A percentile compares a stretch with the other conserved stretches of the same genome.
These are phyloP conservation scores for Prunus salicina DNA, from an alignment of 306 rosid species.

Conservation along the genomic window DNA sequence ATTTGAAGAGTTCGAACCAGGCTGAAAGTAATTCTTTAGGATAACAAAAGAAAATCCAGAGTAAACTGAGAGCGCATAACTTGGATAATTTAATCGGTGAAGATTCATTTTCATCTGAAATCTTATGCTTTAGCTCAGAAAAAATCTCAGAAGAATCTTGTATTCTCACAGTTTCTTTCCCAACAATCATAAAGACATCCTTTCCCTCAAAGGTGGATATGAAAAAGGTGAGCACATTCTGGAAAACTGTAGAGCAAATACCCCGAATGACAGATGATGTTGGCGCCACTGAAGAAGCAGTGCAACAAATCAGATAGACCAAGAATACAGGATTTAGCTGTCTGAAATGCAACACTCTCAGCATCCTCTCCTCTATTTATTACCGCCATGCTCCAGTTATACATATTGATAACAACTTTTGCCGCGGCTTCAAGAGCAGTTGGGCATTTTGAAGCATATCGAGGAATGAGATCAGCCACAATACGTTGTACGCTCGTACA, in stretches of 20 bases:
- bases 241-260: conserved; percentile 76
- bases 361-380: conserved; percentile 63
- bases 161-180: conserved; percentile 55
- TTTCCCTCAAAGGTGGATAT: conserved; percentile 59
- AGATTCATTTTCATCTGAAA: conserved; percentile 58
- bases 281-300: conserved; percentile 61
- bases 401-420: conserved; percentile 75
- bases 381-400: conserved; percentile 57
- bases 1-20: conserved; percentile 64
- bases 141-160: conserved; percentile 53
- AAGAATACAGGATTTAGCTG: conserved; percentile 62
- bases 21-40: conserved; percentile 78
- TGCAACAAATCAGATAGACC: conserved; percentile 75
- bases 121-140: conserved; percentile 50
- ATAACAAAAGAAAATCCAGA: conserved; percentile 63
- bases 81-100: conserved; percentile 49
- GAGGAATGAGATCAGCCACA: conserved; percentile 88
- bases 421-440: conserved; percentile 86
- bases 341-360: conserved; percentile 71
- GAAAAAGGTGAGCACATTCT: conserved; percentile 66
- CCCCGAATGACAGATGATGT: conserved; percentile 73
- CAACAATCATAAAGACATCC: conserved; percentile 56
- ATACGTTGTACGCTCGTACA: conserved; percentile 79
- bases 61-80: conserved; percentile 53
- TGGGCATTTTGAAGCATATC: conserved; percentile 78